phyloP scores from a whole-genome alignment of 1,284 basidiomycete species.

The Boletus holoroseus region DNA sequence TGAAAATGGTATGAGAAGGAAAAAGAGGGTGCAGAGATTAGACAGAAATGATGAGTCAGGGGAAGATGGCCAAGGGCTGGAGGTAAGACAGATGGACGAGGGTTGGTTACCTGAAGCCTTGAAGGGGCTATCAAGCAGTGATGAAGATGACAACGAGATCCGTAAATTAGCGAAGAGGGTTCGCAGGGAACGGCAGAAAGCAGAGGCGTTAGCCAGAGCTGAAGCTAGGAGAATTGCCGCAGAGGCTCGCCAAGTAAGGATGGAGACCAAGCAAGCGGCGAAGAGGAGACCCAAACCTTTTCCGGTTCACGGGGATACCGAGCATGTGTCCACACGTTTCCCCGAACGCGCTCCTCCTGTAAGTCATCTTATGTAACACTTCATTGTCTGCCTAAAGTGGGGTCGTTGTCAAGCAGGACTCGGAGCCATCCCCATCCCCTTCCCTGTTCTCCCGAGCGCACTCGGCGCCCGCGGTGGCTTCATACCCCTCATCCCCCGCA shows the following conservation, averaged over 20 bases:
- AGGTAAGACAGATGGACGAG: background rate
- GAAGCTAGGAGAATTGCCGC: conserved; percentile 13
- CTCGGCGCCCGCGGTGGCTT: conserved; percentile 12
- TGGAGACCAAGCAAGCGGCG: conserved; percentile 8
- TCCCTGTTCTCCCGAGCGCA: conserved; percentile 5
- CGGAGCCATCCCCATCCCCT: conserved; percentile 2
- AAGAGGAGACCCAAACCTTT: conserved; percentile 33
- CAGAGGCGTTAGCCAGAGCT: conserved; percentile 18
- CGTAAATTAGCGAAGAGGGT: conserved; percentile 21
- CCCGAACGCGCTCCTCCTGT: conserved; percentile 5
- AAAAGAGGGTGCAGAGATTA: conserved; percentile 9
- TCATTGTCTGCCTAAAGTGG: background rate
- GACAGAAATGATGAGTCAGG: conserved; percentile 3
- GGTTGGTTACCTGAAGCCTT: conserved; percentile 32
- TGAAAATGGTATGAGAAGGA: conserved; percentile 14
- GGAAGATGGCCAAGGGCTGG: background rate
- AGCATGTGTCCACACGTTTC: background rate
- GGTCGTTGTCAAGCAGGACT: conserved; percentile 7
- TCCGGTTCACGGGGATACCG: conserved; percentile 22
- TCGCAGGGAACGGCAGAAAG: conserved; percentile 26
- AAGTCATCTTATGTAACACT: conserved; percentile 5
- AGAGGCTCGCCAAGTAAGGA: conserved; percentile 10
- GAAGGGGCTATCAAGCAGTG: conserved; percentile 35
- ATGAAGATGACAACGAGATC: conserved; percentile 37
- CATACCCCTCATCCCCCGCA: conserved; percentile 2